phyloP scores from a whole-genome alignment of 495 filamentous ascomycete species.

The Penicillium ucsense region DNA sequence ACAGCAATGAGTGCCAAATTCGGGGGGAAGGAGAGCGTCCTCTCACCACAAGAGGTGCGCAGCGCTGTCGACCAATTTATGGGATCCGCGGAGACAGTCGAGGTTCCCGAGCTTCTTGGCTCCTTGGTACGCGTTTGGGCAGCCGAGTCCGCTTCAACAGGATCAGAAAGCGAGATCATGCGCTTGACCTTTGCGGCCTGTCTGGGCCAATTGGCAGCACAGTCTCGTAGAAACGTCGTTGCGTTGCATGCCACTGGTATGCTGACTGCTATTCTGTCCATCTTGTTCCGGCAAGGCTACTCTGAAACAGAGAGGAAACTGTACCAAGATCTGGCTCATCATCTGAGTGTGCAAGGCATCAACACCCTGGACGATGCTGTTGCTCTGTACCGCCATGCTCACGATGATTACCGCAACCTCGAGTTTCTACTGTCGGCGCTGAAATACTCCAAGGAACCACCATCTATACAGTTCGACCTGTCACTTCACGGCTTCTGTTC shows the following conservation, averaged over 20 bases:
- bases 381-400: slow-evolving; percentile 58
- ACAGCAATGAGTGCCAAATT: slow-evolving; percentile 23
- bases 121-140: slow-evolving; percentile 36
- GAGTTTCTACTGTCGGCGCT: slow-evolving; percentile 67
- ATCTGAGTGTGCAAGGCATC: slow-evolving; percentile 47
- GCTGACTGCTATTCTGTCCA: slow-evolving; percentile 59
- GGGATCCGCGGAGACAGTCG: slow-evolving; percentile 32
- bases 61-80: slow-evolving; percentile 25
- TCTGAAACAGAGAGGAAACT: slow-evolving; percentile 43
- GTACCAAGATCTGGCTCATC: slow-evolving; percentile 40
- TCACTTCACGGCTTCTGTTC: slow-evolving; percentile 80
- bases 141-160: slow-evolving; percentile 19
- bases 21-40: slow-evolving; percentile 1
- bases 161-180: slow-evolving; percentile 17
- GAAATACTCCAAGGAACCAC: slow-evolving; percentile 60
- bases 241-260: slow-evolving; percentile 71
- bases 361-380: slow-evolving; percentile 69
- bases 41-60: slow-evolving; percentile 15
- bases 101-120: slow-evolving; percentile 31
- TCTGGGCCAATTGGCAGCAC: slow-evolving; percentile 33
- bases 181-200: slow-evolving; percentile 31
- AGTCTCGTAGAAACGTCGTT: slow-evolving; percentile 65
- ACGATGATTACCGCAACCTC: slow-evolving; percentile 49
- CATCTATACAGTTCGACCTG: slow-evolving; percentile 90
- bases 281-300: slow-evolving; percentile 46